Base-by-base conservation (phyloP, 805 yeast species). In the Grigorovia humatica region DNA sequence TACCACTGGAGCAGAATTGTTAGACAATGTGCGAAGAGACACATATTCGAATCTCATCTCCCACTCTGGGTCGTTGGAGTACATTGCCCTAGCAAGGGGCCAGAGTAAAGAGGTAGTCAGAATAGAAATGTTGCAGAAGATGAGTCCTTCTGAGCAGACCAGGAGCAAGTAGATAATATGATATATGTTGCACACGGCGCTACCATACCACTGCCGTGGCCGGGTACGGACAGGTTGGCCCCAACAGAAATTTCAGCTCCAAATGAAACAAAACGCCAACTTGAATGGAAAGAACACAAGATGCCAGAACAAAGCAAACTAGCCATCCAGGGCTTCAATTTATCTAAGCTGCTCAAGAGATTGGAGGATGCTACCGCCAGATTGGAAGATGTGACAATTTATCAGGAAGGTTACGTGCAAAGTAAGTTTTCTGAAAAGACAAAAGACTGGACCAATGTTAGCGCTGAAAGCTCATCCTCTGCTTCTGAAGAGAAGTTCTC, bases 321-420 rank as follows among this genome's bases (percentile, higher is more conserved):
- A 43, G 61, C 58, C 46, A 54, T 83, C 52, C 93, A 84, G 62
- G 95, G 95, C n/a, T 87, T 83, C 74, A 89, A 88, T 64, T 74
- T 89, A 56, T 86, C 86, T 44, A 89, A 96, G 46, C 76, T 89
- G 51, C 71, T 83, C 69, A 83, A 83, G 68, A 77, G 95, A 58
- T 78, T 89, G 60, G 97, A 89, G 68, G 91, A 95, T 15, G 96
- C 96, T 40, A 88, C 97, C 9, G 83, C 96, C 6, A 81, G 97
- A 48, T 79, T 89, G 59, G 97, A 89, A 63, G 96, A 89, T 66
- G 81, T 89, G 46, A 87, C 95, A 32, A 76, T 85, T 50, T 82
- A 77, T 66, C 95, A 88, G 64, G 87, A 83, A 59, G 80, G 79
- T 42, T 74, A 78, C 47, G 62, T 72, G 49, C 71, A 70, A 52